Base-by-base conservation (phyloP, 1,284 basidiomycete genomes). In the Crepidotus sp. region DNA sequence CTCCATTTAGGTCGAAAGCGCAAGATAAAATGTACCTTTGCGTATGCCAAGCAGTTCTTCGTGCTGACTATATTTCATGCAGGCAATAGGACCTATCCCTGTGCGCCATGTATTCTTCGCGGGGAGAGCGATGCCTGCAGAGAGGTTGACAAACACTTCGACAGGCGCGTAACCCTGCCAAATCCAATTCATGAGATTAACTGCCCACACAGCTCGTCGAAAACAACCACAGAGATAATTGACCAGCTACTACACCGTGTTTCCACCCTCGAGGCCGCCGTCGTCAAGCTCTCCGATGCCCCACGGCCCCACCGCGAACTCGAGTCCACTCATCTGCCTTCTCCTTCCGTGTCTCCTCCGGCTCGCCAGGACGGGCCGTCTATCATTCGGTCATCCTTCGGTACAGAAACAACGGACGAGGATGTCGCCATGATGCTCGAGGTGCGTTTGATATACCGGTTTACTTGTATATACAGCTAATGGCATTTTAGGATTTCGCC, bases 371-470 rank as follows among this genome's bases (percentile, higher is more conserved):
- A 5, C 14, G 36, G 27, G 13, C 35, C 30, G 22, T 54, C 54
- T 8, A 37, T 37, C 17, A 55, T 54, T 17, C 50, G 52, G 10
- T 52, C 55, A n/a, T 43, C 52, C 0, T 55, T 52, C 39, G 55
- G 51, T 1, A 40, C 47, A n/a, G 42, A 46, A 27, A 48, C 54
- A 24, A 53, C 46, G 6, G 55, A 58, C 34, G 56, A 58, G 39
- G 56, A 56, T 34, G 54, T 53, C 9, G 56, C 55, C 1, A 56
- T 58, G 56, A 58, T 58, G 54, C 51, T 58, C 11, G 56, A 56
- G 37, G 53, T 53, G 7, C n/a, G 49, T 27, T 11, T 6, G n/a
- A 11, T n/a, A 7, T 9, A 10, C 9, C 11, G 32, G 13, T 11
- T 11, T 22, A 4, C 4, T 35, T 3, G 10, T 31, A n/a, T n/a